Conservation (phyloP, 1,139 yeast genomes). For the Kurtzmaniella quercitrusa region DNA sequence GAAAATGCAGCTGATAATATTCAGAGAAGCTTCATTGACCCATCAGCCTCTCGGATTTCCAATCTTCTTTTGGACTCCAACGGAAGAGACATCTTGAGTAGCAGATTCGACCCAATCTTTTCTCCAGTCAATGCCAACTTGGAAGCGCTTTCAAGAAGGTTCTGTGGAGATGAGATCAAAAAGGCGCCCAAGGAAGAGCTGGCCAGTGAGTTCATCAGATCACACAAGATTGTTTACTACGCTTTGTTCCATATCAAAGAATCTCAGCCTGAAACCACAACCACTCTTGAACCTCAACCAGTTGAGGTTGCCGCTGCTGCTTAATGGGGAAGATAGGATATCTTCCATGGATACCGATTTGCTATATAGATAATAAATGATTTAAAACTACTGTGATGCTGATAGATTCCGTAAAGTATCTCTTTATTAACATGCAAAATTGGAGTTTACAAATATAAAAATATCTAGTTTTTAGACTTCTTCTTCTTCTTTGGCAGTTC, state of each 20-base stretch:
- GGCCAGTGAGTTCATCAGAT: conserved; percentile 52
- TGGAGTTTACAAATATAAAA: conserved; percentile 9
- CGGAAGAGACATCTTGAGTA: conserved; percentile 58
- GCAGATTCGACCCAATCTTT: conserved; percentile 59
- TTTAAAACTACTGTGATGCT: not conserved
- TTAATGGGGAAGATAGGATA: not conserved
- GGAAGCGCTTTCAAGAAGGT: conserved; percentile 38
- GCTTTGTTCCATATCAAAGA: conserved; percentile 16
- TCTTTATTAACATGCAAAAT: conserved; percentile 12
- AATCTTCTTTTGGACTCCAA: conserved; percentile 47
- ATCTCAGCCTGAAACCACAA: not conserved
- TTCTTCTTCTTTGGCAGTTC: conserved; percentile 43
- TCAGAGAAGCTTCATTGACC: conserved; percentile 29
- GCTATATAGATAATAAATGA: not conserved
- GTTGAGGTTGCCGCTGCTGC: not conserved
- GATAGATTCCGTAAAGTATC: conserved; percentile 1
- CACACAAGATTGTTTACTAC: conserved; percentile 38
- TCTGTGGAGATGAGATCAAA: conserved; percentile 21
- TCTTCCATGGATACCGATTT: not conserved
- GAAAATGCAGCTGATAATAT: conserved; percentile 22
- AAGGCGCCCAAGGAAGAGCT: conserved; percentile 37
- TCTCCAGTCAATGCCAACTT: conserved; percentile 56
- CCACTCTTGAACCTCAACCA: not conserved
- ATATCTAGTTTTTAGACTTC: conserved; percentile 36
- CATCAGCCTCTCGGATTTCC: conserved; percentile 37